phyloP scores from a whole-genome alignment of 495 filamentous ascomycete species.

The Astrocystis sublimbata region DNA sequence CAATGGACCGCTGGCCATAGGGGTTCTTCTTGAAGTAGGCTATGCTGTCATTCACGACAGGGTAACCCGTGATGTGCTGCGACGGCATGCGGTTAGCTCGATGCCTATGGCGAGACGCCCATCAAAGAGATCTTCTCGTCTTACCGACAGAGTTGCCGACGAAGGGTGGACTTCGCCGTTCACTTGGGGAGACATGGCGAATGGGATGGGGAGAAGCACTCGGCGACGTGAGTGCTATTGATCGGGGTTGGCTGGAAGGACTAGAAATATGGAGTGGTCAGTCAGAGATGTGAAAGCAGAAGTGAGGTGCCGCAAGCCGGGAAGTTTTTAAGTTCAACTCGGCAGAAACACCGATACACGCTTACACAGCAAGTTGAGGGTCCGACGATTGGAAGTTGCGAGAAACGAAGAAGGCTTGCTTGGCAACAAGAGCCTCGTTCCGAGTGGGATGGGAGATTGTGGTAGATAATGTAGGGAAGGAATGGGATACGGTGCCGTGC shows the following conservation, averaged over 20 bases:
- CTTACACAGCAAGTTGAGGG: background rate
- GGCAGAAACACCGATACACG: background rate
- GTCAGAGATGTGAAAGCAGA: conserved; percentile 1
- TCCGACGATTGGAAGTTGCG: background rate
- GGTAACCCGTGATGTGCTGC: conserved; percentile 84
- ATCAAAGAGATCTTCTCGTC: conserved; percentile 27
- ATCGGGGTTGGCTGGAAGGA: background rate
- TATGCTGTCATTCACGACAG: conserved; percentile 78
- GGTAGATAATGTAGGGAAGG: background rate
- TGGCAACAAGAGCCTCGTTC: background rate
- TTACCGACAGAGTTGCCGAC: conserved; percentile 68
- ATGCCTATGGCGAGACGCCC: background rate
- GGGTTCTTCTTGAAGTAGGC: conserved; percentile 74
- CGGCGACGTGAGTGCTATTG: background rate
- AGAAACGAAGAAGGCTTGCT: background rate
- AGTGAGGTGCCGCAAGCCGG: background rate
- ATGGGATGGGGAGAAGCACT: background rate
- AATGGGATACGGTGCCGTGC: background rate
- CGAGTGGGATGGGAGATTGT: background rate
- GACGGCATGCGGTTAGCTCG: conserved; percentile 15
- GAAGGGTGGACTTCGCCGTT: conserved; percentile 66
- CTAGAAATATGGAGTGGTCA: no score
- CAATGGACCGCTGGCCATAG: conserved; percentile 76
- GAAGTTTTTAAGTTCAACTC: conserved; percentile 6
- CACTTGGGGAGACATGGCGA: conserved; percentile 50